Evolutionary conservation across 2,329 filamentous ascomycete genomes (phyloP).

Genomic region (Ustulina deusta): DNA sequence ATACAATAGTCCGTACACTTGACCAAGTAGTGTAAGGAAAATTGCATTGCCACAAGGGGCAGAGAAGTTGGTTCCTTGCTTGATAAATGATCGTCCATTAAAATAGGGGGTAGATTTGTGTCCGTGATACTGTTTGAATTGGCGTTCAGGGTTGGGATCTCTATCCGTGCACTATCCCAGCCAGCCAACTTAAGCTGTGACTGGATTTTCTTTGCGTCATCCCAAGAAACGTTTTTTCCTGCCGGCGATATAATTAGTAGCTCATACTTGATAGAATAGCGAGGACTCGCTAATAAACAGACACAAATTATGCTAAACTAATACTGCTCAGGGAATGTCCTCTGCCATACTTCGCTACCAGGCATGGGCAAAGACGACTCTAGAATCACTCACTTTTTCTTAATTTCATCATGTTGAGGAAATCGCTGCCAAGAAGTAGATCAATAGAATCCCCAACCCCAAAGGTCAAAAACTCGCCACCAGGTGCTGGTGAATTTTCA

Average conservation of each 20-base stretch:
- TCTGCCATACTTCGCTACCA: background rate
- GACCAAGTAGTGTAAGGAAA: conserved; percentile 79
- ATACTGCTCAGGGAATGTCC: background rate
- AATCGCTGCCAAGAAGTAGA: conserved; percentile 73
- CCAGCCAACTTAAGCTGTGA: conserved; percentile 16
- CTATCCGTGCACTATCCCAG: conserved; percentile 27
- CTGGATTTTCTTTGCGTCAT: conserved; percentile 63
- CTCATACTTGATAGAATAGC: background rate
- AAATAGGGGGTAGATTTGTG: conserved; percentile 42
- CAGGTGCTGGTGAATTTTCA: background rate
- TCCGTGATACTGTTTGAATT: conserved; percentile 17
- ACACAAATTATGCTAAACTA: background rate
- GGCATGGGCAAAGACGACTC: background rate
- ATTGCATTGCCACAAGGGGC: conserved; percentile 75
- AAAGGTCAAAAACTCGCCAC: conserved; percentile 61
- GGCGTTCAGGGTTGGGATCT: background rate
- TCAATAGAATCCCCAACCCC: conserved; percentile 81
- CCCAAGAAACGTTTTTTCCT: conserved; percentile 32
- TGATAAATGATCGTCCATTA: conserved; percentile 50
- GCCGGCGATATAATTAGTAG: conserved; percentile 7
- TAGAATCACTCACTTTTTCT: conserved; percentile 54
- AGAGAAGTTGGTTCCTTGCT: conserved; percentile 59
- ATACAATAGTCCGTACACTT: conserved; percentile 89
- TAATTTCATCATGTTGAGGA: conserved; percentile 72
- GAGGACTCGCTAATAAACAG: background rate